Evolutionary conservation across 352 stramenopile species (phyloP).

Genomic region (Phytopythium vexans): DNA sequence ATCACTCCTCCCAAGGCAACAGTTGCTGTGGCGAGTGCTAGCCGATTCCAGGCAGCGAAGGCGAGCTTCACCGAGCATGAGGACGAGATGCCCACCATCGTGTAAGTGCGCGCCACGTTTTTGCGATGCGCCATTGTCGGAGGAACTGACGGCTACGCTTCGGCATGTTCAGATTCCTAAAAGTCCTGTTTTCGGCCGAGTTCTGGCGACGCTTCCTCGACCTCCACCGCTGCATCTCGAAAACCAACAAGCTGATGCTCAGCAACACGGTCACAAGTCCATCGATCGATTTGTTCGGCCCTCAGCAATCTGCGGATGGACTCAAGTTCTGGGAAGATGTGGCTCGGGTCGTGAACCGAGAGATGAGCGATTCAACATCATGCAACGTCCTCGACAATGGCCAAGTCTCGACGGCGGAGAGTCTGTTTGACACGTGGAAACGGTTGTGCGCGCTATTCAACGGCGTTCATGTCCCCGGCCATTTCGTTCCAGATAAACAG

Average conservation of each 20-base stretch:
- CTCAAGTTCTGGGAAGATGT: slow-evolving; percentile 14
- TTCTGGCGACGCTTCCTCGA: slow-evolving; percentile 13
- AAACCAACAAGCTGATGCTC: slow-evolving; percentile 15
- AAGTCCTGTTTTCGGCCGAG: slow-evolving; percentile 15
- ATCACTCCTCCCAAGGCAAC: neutral
- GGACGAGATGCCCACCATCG: no score
- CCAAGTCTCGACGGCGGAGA: neutral
- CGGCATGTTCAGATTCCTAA: slow-evolving; percentile 4
- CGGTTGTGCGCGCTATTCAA: slow-evolving; percentile 8
- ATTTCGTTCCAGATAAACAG: neutral
- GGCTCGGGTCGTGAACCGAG: neutral
- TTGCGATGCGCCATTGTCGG: neutral
- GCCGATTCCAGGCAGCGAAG: neutral
- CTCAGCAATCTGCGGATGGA: slow-evolving; percentile 10
- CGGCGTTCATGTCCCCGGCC: neutral
- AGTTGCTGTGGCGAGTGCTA: neutral
- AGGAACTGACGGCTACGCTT: neutral
- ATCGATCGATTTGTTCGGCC: slow-evolving; percentile 18
- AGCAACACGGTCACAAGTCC: slow-evolving; percentile 13
- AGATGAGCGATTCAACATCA: neutral
- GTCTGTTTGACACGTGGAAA: slow-evolving; percentile 9
- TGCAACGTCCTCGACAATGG: neutral
- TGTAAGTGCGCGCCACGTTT: no score
- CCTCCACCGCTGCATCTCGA: slow-evolving; percentile 8
- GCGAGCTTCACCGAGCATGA: no score